Base-by-base conservation (phyloP, 495 filamentous ascomycete genomes). In the Beverwykella pulmonaria region DNA sequence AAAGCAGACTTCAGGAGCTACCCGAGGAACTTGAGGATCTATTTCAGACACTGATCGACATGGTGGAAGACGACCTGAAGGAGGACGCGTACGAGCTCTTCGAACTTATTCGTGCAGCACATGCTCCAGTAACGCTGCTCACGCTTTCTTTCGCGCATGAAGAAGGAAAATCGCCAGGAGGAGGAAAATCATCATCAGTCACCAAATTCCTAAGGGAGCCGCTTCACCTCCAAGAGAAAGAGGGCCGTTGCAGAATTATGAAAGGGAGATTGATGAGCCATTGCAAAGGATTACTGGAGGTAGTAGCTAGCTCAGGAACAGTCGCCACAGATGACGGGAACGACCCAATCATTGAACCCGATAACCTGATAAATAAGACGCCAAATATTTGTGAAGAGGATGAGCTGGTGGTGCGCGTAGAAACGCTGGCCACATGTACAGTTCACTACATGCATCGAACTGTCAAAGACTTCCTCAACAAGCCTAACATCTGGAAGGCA, bases 261-360 rank as follows among this genome's bases (percentile, higher is more conserved):
- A 59, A 47, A 34, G 23, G 55, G 23, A 59, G 55, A 47, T 10
- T 59, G 23, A 47, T 27, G 34, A 59, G 55, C 23, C 55, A 59
- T 27, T 59, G 55, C 23, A 59, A 59, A 47, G 55, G 55, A 5
- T 47, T 59, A 34, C 39, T 59, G 20, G 55, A 59, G 29, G 39
- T 59, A 4, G 55, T 59, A 2, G 34, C 55, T 59, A 19, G 14
- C 17, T 56, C 53, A 36, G 32, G 20, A 46, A 25, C 55, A 12
- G 34, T 47, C n/a, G 23, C 12, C 20, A 32, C 23, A 46, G 55
- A 26, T 25, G 55, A 47, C 39, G 12, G 49, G 12, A 19, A 56
- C 17, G 32, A 56, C 32, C 10, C 25, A 56, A 17, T 29, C 20
- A 15, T 25, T 26, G 50, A 30, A 30, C 5, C 23, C 46, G 46